phyloP scores from a whole-genome alignment of 2,329 filamentous ascomycete species.

The Pseudopithomyces chartarum region DNA sequence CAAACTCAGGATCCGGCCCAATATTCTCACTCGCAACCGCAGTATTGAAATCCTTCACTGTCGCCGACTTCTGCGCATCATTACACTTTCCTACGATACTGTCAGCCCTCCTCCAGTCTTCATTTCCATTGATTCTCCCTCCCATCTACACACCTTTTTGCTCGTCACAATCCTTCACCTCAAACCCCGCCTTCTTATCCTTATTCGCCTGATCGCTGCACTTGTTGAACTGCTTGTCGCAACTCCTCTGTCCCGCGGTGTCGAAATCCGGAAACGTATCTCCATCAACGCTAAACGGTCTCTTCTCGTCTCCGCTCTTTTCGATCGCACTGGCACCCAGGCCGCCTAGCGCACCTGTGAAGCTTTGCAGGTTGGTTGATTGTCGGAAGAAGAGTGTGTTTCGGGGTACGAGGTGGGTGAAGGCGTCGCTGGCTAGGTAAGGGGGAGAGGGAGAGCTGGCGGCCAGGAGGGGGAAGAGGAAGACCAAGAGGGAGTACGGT shows the following conservation, averaged over 20 bases:
- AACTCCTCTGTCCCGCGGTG: conserved; percentile 64
- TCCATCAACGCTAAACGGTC: conserved; percentile 39
- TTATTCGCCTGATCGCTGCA: conserved; percentile 56
- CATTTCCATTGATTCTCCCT: not conserved
- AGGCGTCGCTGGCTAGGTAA: conserved; percentile 22
- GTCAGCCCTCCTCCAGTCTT: not conserved
- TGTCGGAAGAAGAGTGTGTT: conserved; percentile 43
- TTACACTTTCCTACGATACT: conserved; percentile 31
- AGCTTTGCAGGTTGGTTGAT: conserved; percentile 40
- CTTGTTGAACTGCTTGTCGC: conserved; percentile 65
- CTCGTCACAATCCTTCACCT: conserved; percentile 58
- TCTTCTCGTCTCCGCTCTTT: conserved; percentile 57
- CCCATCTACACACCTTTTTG: conserved; percentile 50
- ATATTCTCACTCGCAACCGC: conserved; percentile 38
- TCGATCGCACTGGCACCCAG: conserved; percentile 56
- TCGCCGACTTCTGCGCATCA: conserved; percentile 30
- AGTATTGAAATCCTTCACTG: conserved; percentile 32
- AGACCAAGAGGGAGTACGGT: conserved; percentile 28
- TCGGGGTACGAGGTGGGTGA: conserved; percentile 35
- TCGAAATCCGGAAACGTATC: conserved; percentile 58
- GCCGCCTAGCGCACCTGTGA: conserved; percentile 56
- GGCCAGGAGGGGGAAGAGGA: conserved; percentile 27
- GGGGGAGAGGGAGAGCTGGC: conserved; percentile 32
- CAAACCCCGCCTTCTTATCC: conserved; percentile 50
- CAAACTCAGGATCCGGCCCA: conserved; percentile 43